A percentile compares a stretch with the other conserved stretches of the same genome.
Conservation (phyloP, 2,329 filamentous ascomycete species). For the Mycogone perniciosa region DNA sequence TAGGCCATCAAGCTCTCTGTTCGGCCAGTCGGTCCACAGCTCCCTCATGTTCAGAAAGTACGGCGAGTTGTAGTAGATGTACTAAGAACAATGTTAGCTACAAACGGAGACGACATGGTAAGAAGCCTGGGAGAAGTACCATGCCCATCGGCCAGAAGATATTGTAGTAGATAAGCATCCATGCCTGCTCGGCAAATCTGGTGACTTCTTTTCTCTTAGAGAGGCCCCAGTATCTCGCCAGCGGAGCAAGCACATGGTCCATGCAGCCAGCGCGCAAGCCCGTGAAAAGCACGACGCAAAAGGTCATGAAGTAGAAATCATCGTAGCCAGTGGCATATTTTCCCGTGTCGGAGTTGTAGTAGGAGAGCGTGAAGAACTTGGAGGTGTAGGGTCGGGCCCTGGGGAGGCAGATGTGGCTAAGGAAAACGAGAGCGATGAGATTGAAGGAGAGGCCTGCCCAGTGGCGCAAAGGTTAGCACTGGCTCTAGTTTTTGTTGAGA, state of each 20-base stretch:
- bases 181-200: slow-evolving; percentile 89
- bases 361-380: slow-evolving; percentile 82
- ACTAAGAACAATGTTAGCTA: slow-evolving; percentile 43
- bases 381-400: slow-evolving; percentile 67
- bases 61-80: slow-evolving; percentile 69
- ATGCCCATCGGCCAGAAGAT: slow-evolving; percentile 77
- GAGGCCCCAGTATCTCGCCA: slow-evolving; percentile 67
- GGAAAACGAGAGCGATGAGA: slow-evolving; percentile 70
- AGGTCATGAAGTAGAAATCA: slow-evolving; percentile 69
- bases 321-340: slow-evolving; percentile 71
- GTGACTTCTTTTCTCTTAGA: slow-evolving; percentile 67
- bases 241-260: slow-evolving; percentile 76
- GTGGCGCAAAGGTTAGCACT: neutral
- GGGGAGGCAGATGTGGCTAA: slow-evolving; percentile 76
- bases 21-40: slow-evolving; percentile 82
- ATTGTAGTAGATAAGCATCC: slow-evolving; percentile 77
- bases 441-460: slow-evolving; percentile 46
- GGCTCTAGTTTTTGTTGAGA: no score
- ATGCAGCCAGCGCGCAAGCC: slow-evolving; percentile 76
- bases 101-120: neutral
- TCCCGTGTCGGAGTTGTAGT: slow-evolving; percentile 63
- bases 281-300: slow-evolving; percentile 78
- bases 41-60: slow-evolving; percentile 73
- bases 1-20: slow-evolving; percentile 65
- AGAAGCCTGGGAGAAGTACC: slow-evolving; percentile 39